phyloP scores from a whole-genome alignment of 1,284 basidiomycete genomes.

The Boletus subluridellus region DNA sequence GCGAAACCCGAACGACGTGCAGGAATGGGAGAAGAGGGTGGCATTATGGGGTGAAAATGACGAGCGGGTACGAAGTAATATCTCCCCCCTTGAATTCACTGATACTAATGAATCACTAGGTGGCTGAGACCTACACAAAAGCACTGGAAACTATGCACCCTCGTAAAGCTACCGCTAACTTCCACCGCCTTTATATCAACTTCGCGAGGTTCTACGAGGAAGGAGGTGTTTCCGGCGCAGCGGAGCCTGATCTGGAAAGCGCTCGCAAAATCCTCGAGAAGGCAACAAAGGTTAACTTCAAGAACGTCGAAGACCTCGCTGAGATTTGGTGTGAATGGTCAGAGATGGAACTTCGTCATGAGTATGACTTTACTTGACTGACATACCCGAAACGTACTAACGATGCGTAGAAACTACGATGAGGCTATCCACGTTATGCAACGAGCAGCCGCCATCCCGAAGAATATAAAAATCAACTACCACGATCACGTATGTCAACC shows the following conservation, averaged over 20 bases:
- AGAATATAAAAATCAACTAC: constrained; percentile 88
- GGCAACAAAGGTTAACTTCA: constrained; percentile 88
- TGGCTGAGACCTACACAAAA: constrained; percentile 88
- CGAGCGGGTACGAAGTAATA: constrained; percentile 60
- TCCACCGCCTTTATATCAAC: constrained; percentile 89
- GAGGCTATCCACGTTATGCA: constrained; percentile 95
- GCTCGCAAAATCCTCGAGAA: constrained; percentile 93
- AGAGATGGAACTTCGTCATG: constrained; percentile 94
- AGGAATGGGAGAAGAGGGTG: constrained; percentile 99
- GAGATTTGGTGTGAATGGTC: constrained; percentile 99
- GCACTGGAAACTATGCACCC: constrained; percentile 89
- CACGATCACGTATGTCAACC: constrained; percentile 81
- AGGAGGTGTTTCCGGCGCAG: constrained; percentile 76
- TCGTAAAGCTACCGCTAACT: constrained; percentile 86
- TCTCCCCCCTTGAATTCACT: background rate
- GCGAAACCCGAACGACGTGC: constrained; percentile 96
- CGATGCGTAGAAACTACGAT: constrained; percentile 77
- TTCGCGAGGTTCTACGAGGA: constrained; percentile 98
- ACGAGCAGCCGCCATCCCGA: constrained; percentile 86
- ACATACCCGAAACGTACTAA: constrained; percentile 10
- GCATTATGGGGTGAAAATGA: constrained; percentile 92
- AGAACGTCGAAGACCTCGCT: constrained; percentile 94
- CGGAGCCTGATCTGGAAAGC: constrained; percentile 78
- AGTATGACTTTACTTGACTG: constrained; percentile 52
- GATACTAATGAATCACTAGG: constrained; percentile 42